Conservation (phyloP, 306 rosid species). For the Trifolium dubium region DNA sequence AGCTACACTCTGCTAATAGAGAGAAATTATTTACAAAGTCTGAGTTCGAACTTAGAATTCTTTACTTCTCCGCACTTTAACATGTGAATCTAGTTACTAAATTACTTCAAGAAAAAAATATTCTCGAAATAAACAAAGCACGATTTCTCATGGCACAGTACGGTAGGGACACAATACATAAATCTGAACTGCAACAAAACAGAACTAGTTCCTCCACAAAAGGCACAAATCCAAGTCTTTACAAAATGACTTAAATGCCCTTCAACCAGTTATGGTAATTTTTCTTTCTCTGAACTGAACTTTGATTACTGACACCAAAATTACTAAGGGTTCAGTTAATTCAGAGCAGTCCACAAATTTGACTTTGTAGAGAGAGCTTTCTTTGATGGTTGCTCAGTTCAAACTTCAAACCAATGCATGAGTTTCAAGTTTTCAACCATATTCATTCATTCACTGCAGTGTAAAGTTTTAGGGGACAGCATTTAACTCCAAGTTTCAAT, state of each 20-base stretch:
- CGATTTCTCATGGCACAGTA: slow-evolving; percentile 23
- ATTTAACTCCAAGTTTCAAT: slow-evolving; percentile 33
- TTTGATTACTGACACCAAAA: slow-evolving; percentile 12
- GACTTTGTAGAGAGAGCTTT: background rate
- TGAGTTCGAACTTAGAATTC: too few species aligned
- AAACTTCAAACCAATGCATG: slow-evolving; percentile 40
- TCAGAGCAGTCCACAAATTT: background rate
- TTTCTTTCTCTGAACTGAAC: background rate
- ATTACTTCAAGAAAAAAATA: background rate
- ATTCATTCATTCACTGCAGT: slow-evolving; percentile 28
- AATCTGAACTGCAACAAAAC: slow-evolving; percentile 16
- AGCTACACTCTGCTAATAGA: too few species aligned
- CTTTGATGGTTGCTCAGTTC: slow-evolving; percentile 27
- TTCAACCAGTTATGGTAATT: background rate
- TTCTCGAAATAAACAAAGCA: slow-evolving; percentile 49
- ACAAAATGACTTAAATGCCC: slow-evolving; percentile 37
- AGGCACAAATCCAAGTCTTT: slow-evolving; percentile 4
- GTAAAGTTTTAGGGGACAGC: slow-evolving; percentile 25
- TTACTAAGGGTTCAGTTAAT: background rate
- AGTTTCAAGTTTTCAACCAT: slow-evolving; percentile 27
- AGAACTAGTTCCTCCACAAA: background rate
- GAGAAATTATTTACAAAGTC: too few species aligned
- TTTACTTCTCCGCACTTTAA: too few species aligned
- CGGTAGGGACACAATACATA: slow-evolving; percentile 21
- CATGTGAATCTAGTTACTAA: too few species aligned